Percentiles rank a stretch among this genome's conserved stretches.
Conservation (phyloP, 1,139 yeast genomes). For the Magnusiomyces clavatus region DNA sequence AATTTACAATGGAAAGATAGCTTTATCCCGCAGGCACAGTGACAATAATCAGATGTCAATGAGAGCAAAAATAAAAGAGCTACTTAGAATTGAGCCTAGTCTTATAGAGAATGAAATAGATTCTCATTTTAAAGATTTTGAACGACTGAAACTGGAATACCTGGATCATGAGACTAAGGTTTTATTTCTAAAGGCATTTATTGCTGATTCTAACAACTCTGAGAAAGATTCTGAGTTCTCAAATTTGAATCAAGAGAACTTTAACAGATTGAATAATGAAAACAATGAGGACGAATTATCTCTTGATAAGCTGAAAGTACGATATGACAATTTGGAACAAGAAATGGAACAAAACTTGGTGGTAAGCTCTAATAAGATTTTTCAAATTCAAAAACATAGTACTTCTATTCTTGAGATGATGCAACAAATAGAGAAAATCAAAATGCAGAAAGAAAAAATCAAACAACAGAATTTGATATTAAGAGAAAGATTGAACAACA, state of each 20-base stretch:
- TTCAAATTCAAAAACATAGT: not conserved
- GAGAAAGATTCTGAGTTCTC: not conserved
- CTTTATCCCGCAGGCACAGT: too few relatives aligned
- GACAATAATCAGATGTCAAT: too few relatives aligned
- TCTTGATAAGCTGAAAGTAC: not conserved
- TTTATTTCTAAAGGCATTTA: constrained; percentile 42
- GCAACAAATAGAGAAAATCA: not conserved
- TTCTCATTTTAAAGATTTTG: constrained; percentile 35
- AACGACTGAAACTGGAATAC: constrained; percentile 51
- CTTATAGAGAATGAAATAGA: constrained; percentile 25
- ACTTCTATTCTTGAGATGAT: not conserved
- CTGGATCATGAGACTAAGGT: constrained; percentile 64
- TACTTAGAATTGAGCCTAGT: constrained; percentile 18
- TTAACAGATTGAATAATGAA: constrained; percentile 8
- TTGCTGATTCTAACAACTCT: constrained; percentile 24
- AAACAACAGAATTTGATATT: not conserved
- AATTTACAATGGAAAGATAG: too few relatives aligned
- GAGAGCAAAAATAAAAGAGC: not conserved
- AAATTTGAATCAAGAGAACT: constrained; percentile 6
- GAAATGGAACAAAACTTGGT: constrained; percentile 4
- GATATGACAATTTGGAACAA: constrained; percentile 18
- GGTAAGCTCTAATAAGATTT: not conserved
- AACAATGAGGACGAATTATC: constrained; percentile 9
- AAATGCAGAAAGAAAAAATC: not conserved
- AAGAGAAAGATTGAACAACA: not conserved